Base-by-base conservation (phyloP, 2,329 filamentous ascomycete species). In the Fusarium drepaniforme region DNA sequence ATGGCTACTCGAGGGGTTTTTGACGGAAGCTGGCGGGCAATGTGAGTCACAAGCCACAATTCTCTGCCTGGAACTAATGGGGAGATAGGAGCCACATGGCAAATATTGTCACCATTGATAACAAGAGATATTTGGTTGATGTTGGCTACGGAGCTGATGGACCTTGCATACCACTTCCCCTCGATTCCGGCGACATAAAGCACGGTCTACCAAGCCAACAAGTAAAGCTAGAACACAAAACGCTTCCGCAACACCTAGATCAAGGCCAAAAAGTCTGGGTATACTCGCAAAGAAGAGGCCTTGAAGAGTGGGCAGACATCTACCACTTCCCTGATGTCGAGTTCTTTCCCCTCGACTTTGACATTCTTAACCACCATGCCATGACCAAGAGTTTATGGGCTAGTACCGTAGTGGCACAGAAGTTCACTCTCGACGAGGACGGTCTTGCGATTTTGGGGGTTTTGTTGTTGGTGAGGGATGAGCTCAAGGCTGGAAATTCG, bases 1-100 rank as follows among this genome's bases (percentile, higher is more conserved):
- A 60, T 60, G 58, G 58, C 58, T 33, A 60, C 58, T 21, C 38
- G 58, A n/a, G 58, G 58, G n/a, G 37, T 60, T 30, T 42, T 38
- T 42, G 58, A 60, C 2, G 58, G 58, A 33, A 60, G 58, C 18
- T 60, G 58, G 58, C 7, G 58, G 15, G 58, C 58, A 21, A 60
- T 60, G 58, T 60, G 16, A 44, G 58, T n/a, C 56, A 58, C 0
- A 5, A 11, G n/a, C 16, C 16, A 25, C 16, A 1, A 40, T 25
- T 18, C 35, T 28, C 7, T 9, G 3, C 0, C 3, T 1, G n/a
- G 8, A 23, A 18, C 35, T 59, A 2, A 59, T 4, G 3, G 18
- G 16, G 13, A 18, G 15, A 6, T 3, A 57, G 56, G 56, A 59
- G 56, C 16, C 56, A 59, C 16, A 40, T 59, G 35, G 56, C 56